These are phyloP conservation scores for Hypoxylon lenormandii DNA, from an alignment of 495 filamentous ascomycete genomes.

Conservation along the genomic window DNA sequence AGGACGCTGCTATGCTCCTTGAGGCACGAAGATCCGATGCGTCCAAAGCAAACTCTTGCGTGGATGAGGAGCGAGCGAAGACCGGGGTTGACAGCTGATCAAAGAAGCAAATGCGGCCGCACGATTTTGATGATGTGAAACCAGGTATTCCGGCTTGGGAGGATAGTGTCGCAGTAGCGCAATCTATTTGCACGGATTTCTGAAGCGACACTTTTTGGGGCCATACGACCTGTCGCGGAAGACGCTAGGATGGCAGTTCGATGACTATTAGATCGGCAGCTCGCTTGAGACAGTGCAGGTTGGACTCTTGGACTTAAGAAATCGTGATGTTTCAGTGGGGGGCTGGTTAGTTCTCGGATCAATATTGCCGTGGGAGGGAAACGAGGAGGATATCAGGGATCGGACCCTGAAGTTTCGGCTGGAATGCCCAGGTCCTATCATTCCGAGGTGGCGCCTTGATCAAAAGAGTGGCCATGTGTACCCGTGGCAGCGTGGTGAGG, in stretches of 20 bases:
- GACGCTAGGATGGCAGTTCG: constrained; percentile 15
- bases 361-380: constrained; percentile 24
- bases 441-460: constrained; percentile 31
- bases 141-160: constrained; percentile 12
- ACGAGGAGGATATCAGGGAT: constrained; percentile 3
- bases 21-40: constrained; percentile 11
- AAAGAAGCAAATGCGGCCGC: background rate
- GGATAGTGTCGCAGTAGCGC: constrained; percentile 14
- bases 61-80: constrained; percentile 1
- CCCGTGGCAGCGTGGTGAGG: background rate
- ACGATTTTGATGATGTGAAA: background rate
- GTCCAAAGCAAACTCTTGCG: constrained; percentile 17
- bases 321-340: constrained; percentile 36
- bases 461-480: constrained; percentile 7
- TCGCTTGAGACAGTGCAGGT: constrained; percentile 35
- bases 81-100: background rate
- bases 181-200: constrained; percentile 6
- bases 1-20: constrained; percentile 5
- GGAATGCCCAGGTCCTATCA: constrained; percentile 12
- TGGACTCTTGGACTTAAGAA: constrained; percentile 14
- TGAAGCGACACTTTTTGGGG: constrained; percentile 16
- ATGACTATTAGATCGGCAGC: constrained; percentile 25
- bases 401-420: constrained; percentile 22
- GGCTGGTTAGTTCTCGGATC: constrained; percentile 28
- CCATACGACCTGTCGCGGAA: constrained; percentile 30